Evolutionary conservation across 495 filamentous ascomycete genomes (phyloP), one percentile per base, ranked within the genome.

Genomic region (Astrothelium macrocarpum): DNA sequence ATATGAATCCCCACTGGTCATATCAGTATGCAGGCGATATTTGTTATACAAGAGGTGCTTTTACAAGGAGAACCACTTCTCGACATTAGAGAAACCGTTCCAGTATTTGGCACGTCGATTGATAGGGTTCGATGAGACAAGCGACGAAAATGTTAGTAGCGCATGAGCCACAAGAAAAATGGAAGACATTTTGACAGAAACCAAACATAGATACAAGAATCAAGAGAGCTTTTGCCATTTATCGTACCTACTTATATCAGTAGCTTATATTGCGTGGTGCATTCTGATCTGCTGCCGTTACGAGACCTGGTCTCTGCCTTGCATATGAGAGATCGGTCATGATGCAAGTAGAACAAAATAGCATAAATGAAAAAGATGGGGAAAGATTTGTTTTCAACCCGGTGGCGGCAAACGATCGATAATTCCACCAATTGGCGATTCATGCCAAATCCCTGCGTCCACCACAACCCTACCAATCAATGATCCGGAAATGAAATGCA

Each of bases 1-100:
- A 68, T 87, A 89, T 1, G 84, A 87, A 70, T 88, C 81, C 64
- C 84, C 84, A 29, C 49, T 56, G 29, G 9, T 11, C 9, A 5
- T 10, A 26, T 56, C 7, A 56, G 49, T 25, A 20, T 56, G 25
- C 23, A 28, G 49, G 2, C 5, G 20, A 29, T 29, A 5, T 29
- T 25, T 28, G 1, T 28, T 9, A 11, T 28, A 29, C 7, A 25
- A 49, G 43, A 56, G 16, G 0, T 9, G 2, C 23, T 49, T n/a
- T 29, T 56, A 56, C 49, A 56, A 56, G 25, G 49, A 56, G 29
- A 56, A 56, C 49, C 49, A 56, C 29, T 56, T 56, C 49, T 56
- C 23, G 23, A 56, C 49, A 20, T 29, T 9, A 9, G 11, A 28
- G 49, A 56, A 56, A 2, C 49, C 49, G 49, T 25, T 56, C 49